Conservation (phyloP, 1,284 basidiomycete species). For the Ustanciosporium gigantosporum region DNA sequence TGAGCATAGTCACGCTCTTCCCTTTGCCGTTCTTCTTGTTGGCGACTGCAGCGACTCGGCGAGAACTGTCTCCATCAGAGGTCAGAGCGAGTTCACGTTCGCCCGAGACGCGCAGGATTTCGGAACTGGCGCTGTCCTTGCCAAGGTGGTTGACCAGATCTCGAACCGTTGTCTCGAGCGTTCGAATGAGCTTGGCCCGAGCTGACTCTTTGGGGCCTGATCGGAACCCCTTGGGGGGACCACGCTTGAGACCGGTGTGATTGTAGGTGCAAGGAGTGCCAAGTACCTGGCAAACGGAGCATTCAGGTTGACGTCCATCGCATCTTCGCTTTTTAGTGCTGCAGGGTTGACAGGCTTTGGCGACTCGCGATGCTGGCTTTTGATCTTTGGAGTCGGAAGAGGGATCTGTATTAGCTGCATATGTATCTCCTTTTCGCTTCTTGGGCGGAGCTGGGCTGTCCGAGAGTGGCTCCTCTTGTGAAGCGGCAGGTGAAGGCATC, state of each 20-base stretch:
- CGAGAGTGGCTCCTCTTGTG: neutral
- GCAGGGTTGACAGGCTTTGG: slow-evolving; percentile 52
- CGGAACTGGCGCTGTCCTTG: slow-evolving; percentile 31
- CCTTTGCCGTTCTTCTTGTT: neutral
- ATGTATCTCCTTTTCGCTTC: neutral
- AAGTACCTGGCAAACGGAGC: slow-evolving; percentile 48
- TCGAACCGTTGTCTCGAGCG: slow-evolving; percentile 50
- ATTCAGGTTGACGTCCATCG: slow-evolving; percentile 50
- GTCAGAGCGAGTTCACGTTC: slow-evolving; percentile 27
- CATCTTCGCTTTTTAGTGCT: slow-evolving; percentile 51
- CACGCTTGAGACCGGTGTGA: slow-evolving; percentile 41
- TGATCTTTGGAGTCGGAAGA: slow-evolving; percentile 3
- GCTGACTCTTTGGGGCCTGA: slow-evolving; percentile 48
- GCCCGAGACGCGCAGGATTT: slow-evolving; percentile 38
- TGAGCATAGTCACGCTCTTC: neutral
- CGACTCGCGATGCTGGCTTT: slow-evolving; percentile 28
- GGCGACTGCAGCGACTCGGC: neutral
- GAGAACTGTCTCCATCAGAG: neutral
- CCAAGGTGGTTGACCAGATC: slow-evolving; percentile 47
- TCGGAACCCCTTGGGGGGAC: slow-evolving; percentile 54
- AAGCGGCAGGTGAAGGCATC: neutral
- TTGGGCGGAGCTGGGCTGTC: slow-evolving; percentile 1
- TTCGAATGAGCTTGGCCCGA: slow-evolving; percentile 41
- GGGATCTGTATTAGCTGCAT: neutral
- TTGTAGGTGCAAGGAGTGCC: slow-evolving; percentile 52